Base-by-base conservation (phyloP, 768 basidiomycete genomes). In the Mycena alexandri region DNA sequence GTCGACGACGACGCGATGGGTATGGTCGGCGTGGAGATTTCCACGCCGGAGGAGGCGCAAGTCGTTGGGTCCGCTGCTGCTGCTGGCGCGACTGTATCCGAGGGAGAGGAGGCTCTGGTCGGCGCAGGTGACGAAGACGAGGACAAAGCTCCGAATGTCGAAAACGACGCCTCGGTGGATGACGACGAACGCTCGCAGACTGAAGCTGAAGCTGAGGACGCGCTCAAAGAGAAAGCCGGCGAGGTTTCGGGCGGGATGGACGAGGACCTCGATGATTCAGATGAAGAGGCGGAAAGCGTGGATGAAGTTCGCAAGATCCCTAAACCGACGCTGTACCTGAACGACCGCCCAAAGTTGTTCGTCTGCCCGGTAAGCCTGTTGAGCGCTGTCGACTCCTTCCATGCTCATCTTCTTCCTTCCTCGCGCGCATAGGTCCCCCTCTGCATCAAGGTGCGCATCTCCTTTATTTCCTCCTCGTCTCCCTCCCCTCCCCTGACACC, bases 401-500 rank as follows among this genome's bases (percentile, higher is more conserved):
- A 22, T 44, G 19, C 38, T 29, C 25, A 44, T 41, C 16, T 48
- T 33, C 34, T 13, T 34, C 29, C 34, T 14, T 33, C 17, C 6
- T 5, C 10, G 2, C 11, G 14, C 10, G 2, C 38, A 14, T 8
- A 63, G 62, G 38, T 50, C 14, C 54, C 62, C 8, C 53, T 51
- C 29, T 63, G 62, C 38, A 34, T 63, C 34, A 63, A 63, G 62
- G 62, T 63, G 36, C 38, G 10, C 14, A 14, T 38, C 44, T 17
- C n/a, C 13, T 16, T 13, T 25, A 17, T 14, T 38, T 34, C n/a
- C 17, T 2, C 12, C 25, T 38, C 19, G 46, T 10, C 21, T 2
- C 19, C 16, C 33, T 13, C 11, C 0, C 34, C 21, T 22, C 29
- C n/a, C 16, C 44, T 48, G 54, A 56, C 43, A 3, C 9, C 25